A percentile compares a stretch with the other conserved stretches of the same genome.
These are phyloP conservation scores for Penicillium roqueforti DNA, from an alignment of 495 filamentous ascomycete genomes.

Conservation along the genomic window DNA sequence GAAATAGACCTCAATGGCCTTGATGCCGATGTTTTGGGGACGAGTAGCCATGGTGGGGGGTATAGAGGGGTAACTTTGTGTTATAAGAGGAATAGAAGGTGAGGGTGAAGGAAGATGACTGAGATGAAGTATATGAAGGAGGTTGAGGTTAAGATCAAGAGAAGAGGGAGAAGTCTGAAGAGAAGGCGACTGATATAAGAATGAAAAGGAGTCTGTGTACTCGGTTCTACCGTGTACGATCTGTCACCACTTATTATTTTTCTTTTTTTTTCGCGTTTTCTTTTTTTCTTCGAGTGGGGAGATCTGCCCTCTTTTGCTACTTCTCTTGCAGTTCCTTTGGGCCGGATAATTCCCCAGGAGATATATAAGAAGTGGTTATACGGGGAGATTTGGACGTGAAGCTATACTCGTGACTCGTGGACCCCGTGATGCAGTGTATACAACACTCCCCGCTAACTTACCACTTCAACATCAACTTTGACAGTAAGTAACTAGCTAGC, in stretches of 20 bases:
- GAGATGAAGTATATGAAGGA: slow-evolving; percentile 1
- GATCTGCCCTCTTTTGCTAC: neutral
- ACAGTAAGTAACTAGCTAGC: no score
- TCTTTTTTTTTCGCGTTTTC: slow-evolving; percentile 6
- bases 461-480: neutral
- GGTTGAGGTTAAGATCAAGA: neutral
- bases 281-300: slow-evolving; percentile 1
- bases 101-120: neutral
- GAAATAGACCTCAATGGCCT: slow-evolving; percentile 99
- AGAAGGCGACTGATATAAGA: neutral
- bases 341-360: slow-evolving; percentile 1
- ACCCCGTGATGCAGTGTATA: neutral
- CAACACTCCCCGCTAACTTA: no score
- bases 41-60: slow-evolving; percentile 71
- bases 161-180: neutral
- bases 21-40: slow-evolving; percentile 97
- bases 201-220: slow-evolving; percentile 23
- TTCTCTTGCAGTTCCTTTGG: slow-evolving; percentile 2
- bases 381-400: neutral
- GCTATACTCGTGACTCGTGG: neutral
- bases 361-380: neutral
- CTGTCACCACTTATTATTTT: slow-evolving; percentile 25
- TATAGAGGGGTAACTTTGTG: slow-evolving; percentile 16
- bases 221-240: slow-evolving; percentile 35
- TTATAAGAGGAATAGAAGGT: neutral